phyloP scores from a whole-genome alignment of 176 grass and related monocot genomes.

The Lolium multiflorum region DNA sequence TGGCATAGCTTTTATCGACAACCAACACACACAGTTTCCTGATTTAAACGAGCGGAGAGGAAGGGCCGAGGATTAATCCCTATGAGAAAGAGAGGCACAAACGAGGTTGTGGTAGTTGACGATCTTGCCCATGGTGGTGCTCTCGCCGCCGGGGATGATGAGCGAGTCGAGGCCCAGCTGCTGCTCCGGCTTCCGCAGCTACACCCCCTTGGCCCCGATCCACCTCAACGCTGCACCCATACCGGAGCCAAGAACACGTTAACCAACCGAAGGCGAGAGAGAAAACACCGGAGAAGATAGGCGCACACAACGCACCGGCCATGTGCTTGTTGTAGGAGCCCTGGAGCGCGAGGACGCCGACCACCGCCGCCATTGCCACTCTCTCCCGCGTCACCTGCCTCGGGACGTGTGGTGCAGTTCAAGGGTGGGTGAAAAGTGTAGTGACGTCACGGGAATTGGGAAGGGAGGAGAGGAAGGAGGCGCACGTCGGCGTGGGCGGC shows the following conservation, averaged over 20 bases:
- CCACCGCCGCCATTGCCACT: slow-evolving; percentile 64
- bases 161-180: slow-evolving; percentile 66
- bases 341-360: slow-evolving; percentile 96
- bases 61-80: no score
- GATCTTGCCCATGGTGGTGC: slow-evolving; percentile 99
- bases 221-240: slow-evolving; percentile 70
- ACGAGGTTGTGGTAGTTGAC: slow-evolving; percentile 90
- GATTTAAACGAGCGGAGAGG: no score
- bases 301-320: slow-evolving; percentile 49
- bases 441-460: slow-evolving; percentile 32
- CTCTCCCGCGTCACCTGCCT: neutral
- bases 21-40: no score
- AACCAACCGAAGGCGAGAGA: neutral
- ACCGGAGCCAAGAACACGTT: slow-evolving; percentile 21
- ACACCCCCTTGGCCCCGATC: slow-evolving; percentile 82
- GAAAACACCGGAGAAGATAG: neutral
- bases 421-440: neutral
- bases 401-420: neutral
- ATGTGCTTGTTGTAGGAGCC: slow-evolving; percentile 98
- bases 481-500: slow-evolving; percentile 56
- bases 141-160: slow-evolving; percentile 99
- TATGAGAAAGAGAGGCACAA: neutral
- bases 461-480: slow-evolving; percentile 30
- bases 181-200: slow-evolving; percentile 91
- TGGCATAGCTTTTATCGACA: neutral